Percentiles rank a stretch among this genome's conserved stretches.
These are phyloP conservation scores for Alternaria gaisen DNA, from an alignment of 2,329 filamentous ascomycete genomes.

Conservation along the genomic window DNA sequence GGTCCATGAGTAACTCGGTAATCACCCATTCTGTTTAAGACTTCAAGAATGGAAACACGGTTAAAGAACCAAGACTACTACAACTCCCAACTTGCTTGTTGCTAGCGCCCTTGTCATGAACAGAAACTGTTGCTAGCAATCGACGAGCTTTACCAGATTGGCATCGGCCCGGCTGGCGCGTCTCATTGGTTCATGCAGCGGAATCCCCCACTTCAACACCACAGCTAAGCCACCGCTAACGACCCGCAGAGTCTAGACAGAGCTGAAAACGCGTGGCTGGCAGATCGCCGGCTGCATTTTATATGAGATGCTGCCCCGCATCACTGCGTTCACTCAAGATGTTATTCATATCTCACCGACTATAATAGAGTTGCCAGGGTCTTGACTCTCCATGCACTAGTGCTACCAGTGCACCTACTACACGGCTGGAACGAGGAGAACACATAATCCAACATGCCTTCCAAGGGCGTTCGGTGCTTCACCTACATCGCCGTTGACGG, in stretches of 20 bases:
- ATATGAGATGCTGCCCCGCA: conserved; percentile 7
- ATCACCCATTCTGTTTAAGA: neutral
- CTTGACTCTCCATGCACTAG: neutral
- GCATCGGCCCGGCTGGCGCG: conserved; percentile 13
- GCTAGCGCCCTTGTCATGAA: neutral
- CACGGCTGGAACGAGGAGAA: neutral
- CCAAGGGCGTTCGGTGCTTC: conserved; percentile 46
- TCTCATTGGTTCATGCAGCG: conserved; percentile 19
- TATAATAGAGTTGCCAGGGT: neutral
- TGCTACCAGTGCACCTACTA: neutral
- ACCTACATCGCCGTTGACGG: conserved; percentile 50
- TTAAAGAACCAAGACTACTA: neutral
- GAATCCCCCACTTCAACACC: conserved; percentile 22
- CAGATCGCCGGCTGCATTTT: neutral
- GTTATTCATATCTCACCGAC: neutral
- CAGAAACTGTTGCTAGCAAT: neutral
- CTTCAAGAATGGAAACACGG: neutral
- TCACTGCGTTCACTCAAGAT: neutral
- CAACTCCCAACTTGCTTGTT: neutral
- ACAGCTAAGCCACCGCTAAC: conserved; percentile 23
- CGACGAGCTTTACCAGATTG: neutral
- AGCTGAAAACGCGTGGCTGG: conserved; percentile 14
- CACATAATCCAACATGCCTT: conserved; percentile 38
- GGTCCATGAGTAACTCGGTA: neutral
- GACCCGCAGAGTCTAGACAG: conserved; percentile 10